Conservation (phyloP, 2,329 filamentous ascomycete genomes). For the Fusarium compactum region DNA sequence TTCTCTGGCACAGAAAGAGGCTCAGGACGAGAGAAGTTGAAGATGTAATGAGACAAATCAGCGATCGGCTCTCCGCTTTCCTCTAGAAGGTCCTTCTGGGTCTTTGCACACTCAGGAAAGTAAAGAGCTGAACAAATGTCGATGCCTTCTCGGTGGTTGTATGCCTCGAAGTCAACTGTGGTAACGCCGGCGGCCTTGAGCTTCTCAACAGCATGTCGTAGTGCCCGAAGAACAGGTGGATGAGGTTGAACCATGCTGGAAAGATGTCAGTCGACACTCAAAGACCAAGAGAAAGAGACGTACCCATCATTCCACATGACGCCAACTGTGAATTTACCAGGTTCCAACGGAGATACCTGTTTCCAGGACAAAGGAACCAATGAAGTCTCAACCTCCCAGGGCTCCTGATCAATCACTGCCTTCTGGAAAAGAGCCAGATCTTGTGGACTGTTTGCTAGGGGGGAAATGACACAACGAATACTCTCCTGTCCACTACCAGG, state of each 20-base stretch:
- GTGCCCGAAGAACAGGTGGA: background rate
- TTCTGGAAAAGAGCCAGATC: background rate
- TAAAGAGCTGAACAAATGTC: background rate
- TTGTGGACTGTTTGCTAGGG: background rate
- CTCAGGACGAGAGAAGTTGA: background rate
- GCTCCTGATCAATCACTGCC: background rate
- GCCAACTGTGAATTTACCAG: background rate
- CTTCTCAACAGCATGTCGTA: background rate
- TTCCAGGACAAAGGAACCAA: background rate
- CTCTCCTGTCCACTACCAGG: background rate
- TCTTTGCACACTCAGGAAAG: background rate
- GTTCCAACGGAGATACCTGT: background rate
- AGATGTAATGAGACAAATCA: background rate
- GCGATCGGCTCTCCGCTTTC: background rate
- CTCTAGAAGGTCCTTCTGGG: background rate
- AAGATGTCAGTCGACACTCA: background rate
- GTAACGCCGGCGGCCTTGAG: background rate
- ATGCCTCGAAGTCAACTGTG: background rate
- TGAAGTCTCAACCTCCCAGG: background rate
- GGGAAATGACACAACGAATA: background rate
- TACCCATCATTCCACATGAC: background rate
- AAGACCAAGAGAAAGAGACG: background rate
- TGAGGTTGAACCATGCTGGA: background rate
- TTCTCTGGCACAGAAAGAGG: background rate
- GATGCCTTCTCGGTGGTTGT: background rate